Evolutionary conservation across 495 filamentous ascomycete species (phyloP).

Genomic region (Annulohypoxylon moriforme): DNA sequence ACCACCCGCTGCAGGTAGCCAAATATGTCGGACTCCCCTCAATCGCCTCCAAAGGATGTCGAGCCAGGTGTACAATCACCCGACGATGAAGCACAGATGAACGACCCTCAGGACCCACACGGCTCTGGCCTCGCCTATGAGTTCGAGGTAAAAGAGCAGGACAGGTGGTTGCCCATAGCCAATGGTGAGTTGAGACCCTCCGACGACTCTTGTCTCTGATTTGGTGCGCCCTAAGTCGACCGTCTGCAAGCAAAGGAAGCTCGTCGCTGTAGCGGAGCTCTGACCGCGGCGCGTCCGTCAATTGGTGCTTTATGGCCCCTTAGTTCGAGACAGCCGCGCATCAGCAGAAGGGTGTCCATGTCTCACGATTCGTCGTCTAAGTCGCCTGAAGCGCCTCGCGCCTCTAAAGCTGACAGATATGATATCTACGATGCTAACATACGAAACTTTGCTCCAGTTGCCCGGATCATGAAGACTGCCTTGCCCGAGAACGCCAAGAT

Average conservation of each 20-base stretch:
- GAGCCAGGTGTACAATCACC: slow-evolving; percentile 93
- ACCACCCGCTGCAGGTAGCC: slow-evolving; percentile 73
- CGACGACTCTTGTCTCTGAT: slow-evolving; percentile 55
- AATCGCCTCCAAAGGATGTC: slow-evolving; percentile 93
- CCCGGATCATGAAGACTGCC: slow-evolving; percentile 98
- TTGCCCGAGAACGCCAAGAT: slow-evolving; percentile 99
- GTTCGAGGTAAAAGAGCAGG: slow-evolving; percentile 99
- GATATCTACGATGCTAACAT: slow-evolving; percentile 84
- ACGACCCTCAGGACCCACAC: slow-evolving; percentile 69
- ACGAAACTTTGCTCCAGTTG: slow-evolving; percentile 90
- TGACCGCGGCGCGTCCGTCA: slow-evolving; percentile 48
- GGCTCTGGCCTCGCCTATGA: slow-evolving; percentile 75
- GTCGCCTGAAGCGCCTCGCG: slow-evolving; percentile 57
- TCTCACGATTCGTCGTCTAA: slow-evolving; percentile 65
- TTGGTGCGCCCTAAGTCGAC: slow-evolving; percentile 63
- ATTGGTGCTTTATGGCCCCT: slow-evolving; percentile 51
- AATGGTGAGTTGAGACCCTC: slow-evolving; percentile 85
- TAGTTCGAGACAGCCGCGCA: slow-evolving; percentile 50
- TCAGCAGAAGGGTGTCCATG: slow-evolving; percentile 55
- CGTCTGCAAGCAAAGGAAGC: slow-evolving; percentile 48
- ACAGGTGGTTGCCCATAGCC: slow-evolving; percentile 99
- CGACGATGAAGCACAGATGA: slow-evolving; percentile 79
- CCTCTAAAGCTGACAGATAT: slow-evolving; percentile 60
- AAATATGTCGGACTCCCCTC: slow-evolving; percentile 95
- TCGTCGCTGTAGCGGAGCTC: slow-evolving; percentile 49